Percentiles rank a stretch among this genome's conserved stretches.
Evolutionary conservation across 352 stramenopile species (phyloP).

Genomic region (Phytophthora syringae): DNA sequence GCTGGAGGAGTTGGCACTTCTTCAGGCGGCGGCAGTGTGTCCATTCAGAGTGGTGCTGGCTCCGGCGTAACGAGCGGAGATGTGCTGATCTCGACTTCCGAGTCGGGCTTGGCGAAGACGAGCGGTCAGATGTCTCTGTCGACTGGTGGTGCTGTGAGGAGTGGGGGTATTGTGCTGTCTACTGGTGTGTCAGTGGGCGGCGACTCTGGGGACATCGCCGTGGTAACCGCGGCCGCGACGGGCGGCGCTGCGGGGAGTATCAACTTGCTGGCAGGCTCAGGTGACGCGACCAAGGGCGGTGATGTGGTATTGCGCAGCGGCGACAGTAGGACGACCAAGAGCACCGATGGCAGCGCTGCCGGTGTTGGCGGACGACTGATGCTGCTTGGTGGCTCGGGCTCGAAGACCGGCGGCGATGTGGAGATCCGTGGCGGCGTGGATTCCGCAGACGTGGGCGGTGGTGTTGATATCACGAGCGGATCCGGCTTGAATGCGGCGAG

Average conservation of each 20-base stretch:
- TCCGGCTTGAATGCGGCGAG: slow-evolving; percentile 1
- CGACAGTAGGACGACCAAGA: slow-evolving; percentile 1
- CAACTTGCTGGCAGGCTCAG: slow-evolving; percentile 10
- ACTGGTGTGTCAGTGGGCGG: neutral
- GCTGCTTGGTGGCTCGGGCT: slow-evolving; percentile 3
- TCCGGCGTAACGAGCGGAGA: neutral
- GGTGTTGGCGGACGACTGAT: slow-evolving; percentile 13
- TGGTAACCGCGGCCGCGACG: slow-evolving; percentile 4
- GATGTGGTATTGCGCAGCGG: slow-evolving; percentile 12
- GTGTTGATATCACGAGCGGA: neutral
- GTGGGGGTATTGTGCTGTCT: too few species aligned
- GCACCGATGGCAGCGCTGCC: too few species aligned
- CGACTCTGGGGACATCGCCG: slow-evolving; percentile 1
- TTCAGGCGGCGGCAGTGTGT: neutral
- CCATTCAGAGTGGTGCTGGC: neutral
- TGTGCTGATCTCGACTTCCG: neutral
- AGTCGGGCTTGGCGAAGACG: neutral
- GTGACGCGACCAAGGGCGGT: slow-evolving; percentile 1
- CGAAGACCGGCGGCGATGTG: slow-evolving; percentile 3
- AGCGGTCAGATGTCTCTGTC: slow-evolving; percentile 9
- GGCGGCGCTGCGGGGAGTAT: neutral
- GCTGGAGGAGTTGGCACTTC: too few species aligned
- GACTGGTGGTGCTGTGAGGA: too few species aligned
- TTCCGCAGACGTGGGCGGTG: slow-evolving; percentile 2
- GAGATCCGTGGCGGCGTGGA: slow-evolving; percentile 3